These are phyloP conservation scores for Dendrobium catenatum DNA, from an alignment of 106 monocot genomes.

Conservation along the genomic window DNA sequence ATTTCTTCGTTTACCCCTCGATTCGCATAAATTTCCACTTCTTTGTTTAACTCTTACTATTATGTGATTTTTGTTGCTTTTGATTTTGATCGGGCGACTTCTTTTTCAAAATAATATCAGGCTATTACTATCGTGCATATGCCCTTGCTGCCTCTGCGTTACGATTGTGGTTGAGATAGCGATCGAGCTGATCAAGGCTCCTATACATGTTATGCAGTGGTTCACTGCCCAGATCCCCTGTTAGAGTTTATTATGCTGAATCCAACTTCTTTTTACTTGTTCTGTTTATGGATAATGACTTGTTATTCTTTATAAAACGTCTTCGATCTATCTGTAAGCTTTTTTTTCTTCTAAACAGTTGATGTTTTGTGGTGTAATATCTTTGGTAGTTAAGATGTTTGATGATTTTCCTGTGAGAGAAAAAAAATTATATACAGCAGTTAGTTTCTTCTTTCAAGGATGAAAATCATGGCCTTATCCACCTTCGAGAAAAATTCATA, in stretches of 20 bases:
- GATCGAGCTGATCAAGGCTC: constrained; percentile 90
- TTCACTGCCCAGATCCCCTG: constrained; percentile 75
- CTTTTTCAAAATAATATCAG: constrained; percentile 6
- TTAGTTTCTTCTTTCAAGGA: background rate
- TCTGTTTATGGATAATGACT: background rate
- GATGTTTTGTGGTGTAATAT: background rate
- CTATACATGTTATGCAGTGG: constrained; percentile 89
- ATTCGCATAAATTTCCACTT: background rate
- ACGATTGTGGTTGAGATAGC: constrained; percentile 86
- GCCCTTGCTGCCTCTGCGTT: constrained; percentile 97
- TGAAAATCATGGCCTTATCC: background rate
- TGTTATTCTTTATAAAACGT: background rate
- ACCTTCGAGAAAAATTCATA: too few relatives aligned
- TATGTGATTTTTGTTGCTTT: background rate
- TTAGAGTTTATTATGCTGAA: constrained; percentile 7
- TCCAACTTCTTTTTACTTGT: background rate
- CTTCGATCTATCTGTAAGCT: background rate
- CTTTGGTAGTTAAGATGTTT: background rate
- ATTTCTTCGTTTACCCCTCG: background rate
- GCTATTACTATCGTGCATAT: constrained; percentile 85
- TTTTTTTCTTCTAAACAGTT: background rate
- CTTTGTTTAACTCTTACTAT: background rate
- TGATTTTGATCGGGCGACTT: background rate
- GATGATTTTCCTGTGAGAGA: background rate
- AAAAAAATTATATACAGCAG: background rate